A percentile compares a stretch with the other conserved stretches of the same genome.
phyloP scores from a whole-genome alignment of 1,284 basidiomycete species.

The Farysia itapuensis region DNA sequence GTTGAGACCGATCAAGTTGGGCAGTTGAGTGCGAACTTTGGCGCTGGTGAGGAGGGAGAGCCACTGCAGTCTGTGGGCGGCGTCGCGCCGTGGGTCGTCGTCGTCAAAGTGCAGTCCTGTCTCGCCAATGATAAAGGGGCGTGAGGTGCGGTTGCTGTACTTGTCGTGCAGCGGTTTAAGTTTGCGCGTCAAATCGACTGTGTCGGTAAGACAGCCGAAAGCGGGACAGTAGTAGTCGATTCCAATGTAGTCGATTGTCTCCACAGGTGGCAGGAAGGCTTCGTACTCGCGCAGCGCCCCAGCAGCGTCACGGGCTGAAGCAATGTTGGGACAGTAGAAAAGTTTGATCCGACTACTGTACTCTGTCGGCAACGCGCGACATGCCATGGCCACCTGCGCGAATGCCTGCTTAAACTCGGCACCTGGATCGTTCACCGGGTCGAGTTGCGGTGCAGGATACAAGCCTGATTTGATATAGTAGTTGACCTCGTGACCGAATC shows the following conservation, averaged over 20 bases:
- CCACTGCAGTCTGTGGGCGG: slow-evolving; percentile 12
- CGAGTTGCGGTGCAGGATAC: slow-evolving; percentile 9
- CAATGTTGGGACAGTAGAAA: slow-evolving; percentile 35
- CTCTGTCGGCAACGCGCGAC: not conserved
- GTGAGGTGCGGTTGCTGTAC: slow-evolving; percentile 1
- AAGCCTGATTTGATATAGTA: slow-evolving; percentile 21
- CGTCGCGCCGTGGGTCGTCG: not conserved
- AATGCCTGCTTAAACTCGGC: slow-evolving; percentile 8
- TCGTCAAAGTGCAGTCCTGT: slow-evolving; percentile 24
- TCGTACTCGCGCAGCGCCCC: slow-evolving; percentile 14
- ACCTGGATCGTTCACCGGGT: slow-evolving; percentile 3
- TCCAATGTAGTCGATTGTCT: slow-evolving; percentile 16
- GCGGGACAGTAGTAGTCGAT: slow-evolving; percentile 35
- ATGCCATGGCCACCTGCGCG: slow-evolving; percentile 12
- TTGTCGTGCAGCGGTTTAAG: slow-evolving; percentile 18
- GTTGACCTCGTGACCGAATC: slow-evolving; percentile 29
- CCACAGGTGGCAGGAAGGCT: slow-evolving; percentile 8
- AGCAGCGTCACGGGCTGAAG: slow-evolving; percentile 1
- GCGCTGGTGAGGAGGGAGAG: slow-evolving; percentile 6
- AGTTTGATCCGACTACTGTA: slow-evolving; percentile 10
- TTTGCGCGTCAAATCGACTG: slow-evolving; percentile 13
- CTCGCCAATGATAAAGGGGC: slow-evolving; percentile 17
- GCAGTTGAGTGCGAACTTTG: slow-evolving; percentile 3
- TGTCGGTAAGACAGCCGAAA: not conserved
- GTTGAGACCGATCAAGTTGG: slow-evolving; percentile 5